These are phyloP conservation scores for Ustilago crameri DNA, from an alignment of 1,284 basidiomycete species.

Conservation along the genomic window DNA sequence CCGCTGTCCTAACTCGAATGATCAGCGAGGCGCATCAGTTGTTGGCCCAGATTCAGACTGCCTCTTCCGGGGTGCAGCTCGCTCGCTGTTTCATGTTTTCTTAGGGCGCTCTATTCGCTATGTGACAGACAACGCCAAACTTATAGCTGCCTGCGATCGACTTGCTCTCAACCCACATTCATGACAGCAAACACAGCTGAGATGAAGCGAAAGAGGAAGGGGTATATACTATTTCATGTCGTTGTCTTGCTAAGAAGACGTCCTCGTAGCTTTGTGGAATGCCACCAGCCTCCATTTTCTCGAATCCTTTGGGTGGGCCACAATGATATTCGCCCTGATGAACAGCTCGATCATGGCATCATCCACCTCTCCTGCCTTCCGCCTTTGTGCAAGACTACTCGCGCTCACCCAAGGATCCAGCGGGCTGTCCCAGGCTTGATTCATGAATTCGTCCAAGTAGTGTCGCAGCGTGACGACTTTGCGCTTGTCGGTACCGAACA, in stretches of 20 bases:
- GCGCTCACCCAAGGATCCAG: conserved; percentile 46
- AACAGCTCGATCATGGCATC: conserved; percentile 53
- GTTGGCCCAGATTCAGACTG: no score
- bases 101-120: neutral
- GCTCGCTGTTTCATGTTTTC: no score
- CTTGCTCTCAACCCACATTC: no score
- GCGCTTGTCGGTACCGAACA: conserved; percentile 23
- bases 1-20: no score
- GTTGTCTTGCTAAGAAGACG: neutral
- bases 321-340: conserved; percentile 36
- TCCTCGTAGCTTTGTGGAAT: conserved; percentile 37
- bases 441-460: conserved; percentile 47
- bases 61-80: no score
- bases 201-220: neutral
- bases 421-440: conserved; percentile 43
- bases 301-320: conserved; percentile 37
- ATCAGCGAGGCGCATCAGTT: no score
- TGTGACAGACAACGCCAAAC: no score
- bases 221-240: conserved; percentile 6
- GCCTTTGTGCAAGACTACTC: conserved; percentile 12
- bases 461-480: conserved; percentile 31
- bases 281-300: conserved; percentile 34
- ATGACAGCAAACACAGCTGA: no score
- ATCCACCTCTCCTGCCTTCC: conserved; percentile 34
- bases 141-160: no score